Evolutionary conservation across 352 stramenopile genomes (phyloP).

Genomic region (Pythium grandisporangium): DNA sequence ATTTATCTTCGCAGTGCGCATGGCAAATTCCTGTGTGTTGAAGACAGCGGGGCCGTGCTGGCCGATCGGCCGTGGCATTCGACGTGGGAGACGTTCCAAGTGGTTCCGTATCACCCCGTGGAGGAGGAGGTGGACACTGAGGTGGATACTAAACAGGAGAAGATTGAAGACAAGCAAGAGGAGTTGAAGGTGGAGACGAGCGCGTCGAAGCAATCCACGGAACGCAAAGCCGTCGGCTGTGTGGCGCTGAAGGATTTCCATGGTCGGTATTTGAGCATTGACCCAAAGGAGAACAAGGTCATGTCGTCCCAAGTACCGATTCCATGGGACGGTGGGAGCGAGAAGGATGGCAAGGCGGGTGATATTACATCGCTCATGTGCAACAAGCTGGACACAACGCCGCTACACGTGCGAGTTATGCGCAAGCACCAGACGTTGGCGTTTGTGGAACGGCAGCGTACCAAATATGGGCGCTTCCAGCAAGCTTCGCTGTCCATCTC

Average conservation of each 20-base stretch:
- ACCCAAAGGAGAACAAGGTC: slow-evolving; percentile 28
- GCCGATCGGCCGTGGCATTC: slow-evolving; percentile 66
- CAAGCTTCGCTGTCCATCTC: slow-evolving; percentile 43
- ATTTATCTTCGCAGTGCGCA: slow-evolving; percentile 68
- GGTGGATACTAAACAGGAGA: neutral
- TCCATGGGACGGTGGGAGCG: slow-evolving; percentile 57
- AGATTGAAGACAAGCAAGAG: slow-evolving; percentile 8
- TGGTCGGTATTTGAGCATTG: slow-evolving; percentile 67
- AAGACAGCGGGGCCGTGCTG: slow-evolving; percentile 60
- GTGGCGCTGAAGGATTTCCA: slow-evolving; percentile 74
- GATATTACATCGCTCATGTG: slow-evolving; percentile 71
- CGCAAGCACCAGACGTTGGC: slow-evolving; percentile 59
- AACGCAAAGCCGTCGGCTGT: slow-evolving; percentile 13
- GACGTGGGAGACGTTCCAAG: slow-evolving; percentile 84
- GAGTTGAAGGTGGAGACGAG: slow-evolving; percentile 1
- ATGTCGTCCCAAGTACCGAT: slow-evolving; percentile 38
- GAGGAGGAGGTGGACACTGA: neutral
- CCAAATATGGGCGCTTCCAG: slow-evolving; percentile 36
- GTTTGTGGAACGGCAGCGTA: slow-evolving; percentile 36
- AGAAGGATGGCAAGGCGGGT: no score
- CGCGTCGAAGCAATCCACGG: neutral
- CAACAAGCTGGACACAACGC: slow-evolving; percentile 39
- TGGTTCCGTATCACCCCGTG: slow-evolving; percentile 42
- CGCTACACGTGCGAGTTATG: slow-evolving; percentile 59
- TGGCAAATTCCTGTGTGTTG: slow-evolving; percentile 80